Evolutionary conservation across 2,329 filamentous ascomycete genomes (phyloP).

Genomic region (Macrophomina pseudophaseolina): DNA sequence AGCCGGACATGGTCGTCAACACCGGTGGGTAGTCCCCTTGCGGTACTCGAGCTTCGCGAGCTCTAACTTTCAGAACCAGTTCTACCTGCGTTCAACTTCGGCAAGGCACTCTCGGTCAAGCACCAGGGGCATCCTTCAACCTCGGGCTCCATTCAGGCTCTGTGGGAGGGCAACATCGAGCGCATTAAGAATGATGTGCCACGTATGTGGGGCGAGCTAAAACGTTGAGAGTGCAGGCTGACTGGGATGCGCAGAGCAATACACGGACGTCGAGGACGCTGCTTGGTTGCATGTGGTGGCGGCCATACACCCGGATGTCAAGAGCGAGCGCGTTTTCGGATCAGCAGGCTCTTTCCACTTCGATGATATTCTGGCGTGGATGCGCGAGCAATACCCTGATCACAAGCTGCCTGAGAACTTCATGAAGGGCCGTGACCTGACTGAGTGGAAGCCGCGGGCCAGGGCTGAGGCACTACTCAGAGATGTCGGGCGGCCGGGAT

Average conservation of each 20-base stretch:
- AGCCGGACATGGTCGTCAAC: slow-evolving; percentile 48
- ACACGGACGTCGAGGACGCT: slow-evolving; percentile 33
- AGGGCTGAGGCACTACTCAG: slow-evolving; percentile 22
- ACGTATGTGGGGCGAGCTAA: slow-evolving; percentile 1
- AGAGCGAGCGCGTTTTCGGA: slow-evolving; percentile 31
- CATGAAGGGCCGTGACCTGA: slow-evolving; percentile 12
- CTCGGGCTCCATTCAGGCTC: slow-evolving; percentile 24
- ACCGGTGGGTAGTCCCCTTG: slow-evolving; percentile 30
- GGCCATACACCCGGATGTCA: slow-evolving; percentile 29
- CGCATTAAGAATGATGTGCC: neutral
- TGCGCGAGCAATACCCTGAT: slow-evolving; percentile 22
- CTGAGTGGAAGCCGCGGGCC: neutral
- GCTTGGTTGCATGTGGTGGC: slow-evolving; percentile 33
- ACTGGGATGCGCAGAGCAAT: slow-evolving; percentile 26
- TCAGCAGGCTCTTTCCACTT: slow-evolving; percentile 27
- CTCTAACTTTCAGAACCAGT: slow-evolving; percentile 3
- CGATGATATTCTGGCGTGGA: slow-evolving; percentile 29
- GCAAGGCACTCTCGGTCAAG: slow-evolving; percentile 27
- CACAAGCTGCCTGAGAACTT: slow-evolving; percentile 17
- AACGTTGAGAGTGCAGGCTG: neutral
- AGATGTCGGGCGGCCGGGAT: slow-evolving; percentile 21
- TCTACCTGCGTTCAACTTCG: slow-evolving; percentile 28
- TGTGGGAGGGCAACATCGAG: slow-evolving; percentile 28
- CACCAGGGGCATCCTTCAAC: slow-evolving; percentile 32
- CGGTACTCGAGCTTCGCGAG: no score